phyloP scores from a whole-genome alignment of 2,329 filamentous ascomycete species.

The Pseudogymnoascus sp. region DNA sequence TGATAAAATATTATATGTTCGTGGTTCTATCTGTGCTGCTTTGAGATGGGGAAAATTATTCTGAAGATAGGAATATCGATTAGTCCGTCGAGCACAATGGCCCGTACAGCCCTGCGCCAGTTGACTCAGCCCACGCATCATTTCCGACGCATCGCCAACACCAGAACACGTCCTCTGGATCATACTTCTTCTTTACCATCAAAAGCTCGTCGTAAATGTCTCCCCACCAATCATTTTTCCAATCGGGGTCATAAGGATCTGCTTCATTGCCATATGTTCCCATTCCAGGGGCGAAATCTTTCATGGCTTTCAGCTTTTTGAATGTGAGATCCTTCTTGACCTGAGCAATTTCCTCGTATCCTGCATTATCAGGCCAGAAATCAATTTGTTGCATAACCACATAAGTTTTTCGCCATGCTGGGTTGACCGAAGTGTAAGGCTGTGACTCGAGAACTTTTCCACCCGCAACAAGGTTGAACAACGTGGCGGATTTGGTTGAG shows the following conservation, averaged over 20 bases:
- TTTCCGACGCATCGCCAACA: too few species aligned
- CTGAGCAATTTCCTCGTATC: constrained; percentile 9
- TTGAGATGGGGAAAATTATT: too few species aligned
- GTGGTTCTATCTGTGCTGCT: too few species aligned
- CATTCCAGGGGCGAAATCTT: constrained; percentile 13
- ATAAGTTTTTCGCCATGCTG: constrained; percentile 4
- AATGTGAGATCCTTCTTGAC: constrained; percentile 7
- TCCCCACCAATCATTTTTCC: constrained; percentile 15
- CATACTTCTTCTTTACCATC: constrained; percentile 25
- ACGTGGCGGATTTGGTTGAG: background rate
- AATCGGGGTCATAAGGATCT: constrained; percentile 22
- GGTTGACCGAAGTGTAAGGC: constrained; percentile 2
- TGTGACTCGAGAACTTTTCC: constrained; percentile 8
- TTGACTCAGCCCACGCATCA: too few species aligned
- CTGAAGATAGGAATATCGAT: too few species aligned
- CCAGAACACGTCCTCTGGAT: constrained; percentile 27
- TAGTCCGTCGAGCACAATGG: too few species aligned
- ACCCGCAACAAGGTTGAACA: constrained; percentile 5
- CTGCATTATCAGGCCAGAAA: constrained; percentile 11
- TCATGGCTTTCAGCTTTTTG: constrained; percentile 13
- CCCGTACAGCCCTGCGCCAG: too few species aligned
- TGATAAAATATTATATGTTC: too few species aligned
- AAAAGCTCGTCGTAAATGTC: constrained; percentile 15
- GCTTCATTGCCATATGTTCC: constrained; percentile 22
- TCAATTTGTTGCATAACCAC: constrained; percentile 7